Percentiles rank a stretch among this genome's conserved stretches.
Evolutionary conservation across 129 eudicot genomes (phyloP).

Genomic region (Chrysanthemum makinoi): DNA sequence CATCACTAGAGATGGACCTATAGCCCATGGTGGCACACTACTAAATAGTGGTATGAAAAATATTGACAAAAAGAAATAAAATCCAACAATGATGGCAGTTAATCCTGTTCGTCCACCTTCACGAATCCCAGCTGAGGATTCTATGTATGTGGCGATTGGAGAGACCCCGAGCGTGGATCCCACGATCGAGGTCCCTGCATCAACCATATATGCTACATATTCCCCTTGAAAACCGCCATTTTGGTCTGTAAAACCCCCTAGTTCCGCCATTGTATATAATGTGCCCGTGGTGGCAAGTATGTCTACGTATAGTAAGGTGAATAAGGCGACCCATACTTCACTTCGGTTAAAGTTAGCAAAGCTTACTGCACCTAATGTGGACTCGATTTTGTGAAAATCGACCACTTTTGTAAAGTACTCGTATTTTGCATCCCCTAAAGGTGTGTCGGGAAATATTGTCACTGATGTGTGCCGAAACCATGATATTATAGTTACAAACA

Average conservation of each 20-base stretch:
- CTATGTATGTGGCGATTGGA: constrained; percentile 69
- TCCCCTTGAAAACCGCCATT: constrained; percentile 71
- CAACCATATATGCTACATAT: constrained; percentile 81
- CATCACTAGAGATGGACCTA: constrained; percentile 80
- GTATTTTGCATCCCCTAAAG: constrained; percentile 55
- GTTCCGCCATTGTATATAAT: constrained; percentile 80
- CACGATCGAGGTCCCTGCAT: constrained; percentile 77
- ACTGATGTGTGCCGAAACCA: constrained; percentile 77
- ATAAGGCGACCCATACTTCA: constrained; percentile 78
- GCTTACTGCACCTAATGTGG: constrained; percentile 71
- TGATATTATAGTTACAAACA: constrained; percentile 64
- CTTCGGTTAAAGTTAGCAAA: constrained; percentile 55
- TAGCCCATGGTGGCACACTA: constrained; percentile 94
- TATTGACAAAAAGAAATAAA: constrained; percentile 61
- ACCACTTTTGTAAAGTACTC: constrained; percentile 67
- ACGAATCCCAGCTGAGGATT: constrained; percentile 79
- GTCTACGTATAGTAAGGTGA: constrained; percentile 74
- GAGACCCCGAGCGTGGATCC: constrained; percentile 88
- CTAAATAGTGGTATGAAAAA: constrained; percentile 66
- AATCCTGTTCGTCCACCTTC: constrained; percentile 90
- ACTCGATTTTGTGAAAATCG: constrained; percentile 67
- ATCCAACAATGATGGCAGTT: constrained; percentile 68
- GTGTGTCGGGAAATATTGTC: constrained; percentile 72
- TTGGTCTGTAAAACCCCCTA: constrained; percentile 56
- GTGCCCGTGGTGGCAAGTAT: constrained; percentile 85